phyloP scores from a whole-genome alignment of 768 basidiomycete species.

The Mycena polygramma region DNA sequence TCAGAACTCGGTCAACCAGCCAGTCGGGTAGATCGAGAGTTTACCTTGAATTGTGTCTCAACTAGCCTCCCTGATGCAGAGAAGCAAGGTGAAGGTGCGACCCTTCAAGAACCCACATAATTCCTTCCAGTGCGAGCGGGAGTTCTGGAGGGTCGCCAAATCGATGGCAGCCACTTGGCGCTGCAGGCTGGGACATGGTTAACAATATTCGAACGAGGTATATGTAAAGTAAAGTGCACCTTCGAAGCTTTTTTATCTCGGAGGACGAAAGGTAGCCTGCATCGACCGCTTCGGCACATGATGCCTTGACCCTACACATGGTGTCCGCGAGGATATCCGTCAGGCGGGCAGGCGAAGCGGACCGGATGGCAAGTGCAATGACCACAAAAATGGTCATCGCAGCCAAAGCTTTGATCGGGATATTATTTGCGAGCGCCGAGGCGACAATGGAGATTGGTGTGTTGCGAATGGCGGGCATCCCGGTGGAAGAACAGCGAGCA shows the following conservation, averaged over 20 bases:
- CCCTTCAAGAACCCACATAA: neutral
- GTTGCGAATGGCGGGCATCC: neutral
- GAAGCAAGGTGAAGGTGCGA: neutral
- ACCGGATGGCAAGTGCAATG: neutral
- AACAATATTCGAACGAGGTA: neutral
- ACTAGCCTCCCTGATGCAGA: conserved; percentile 5
- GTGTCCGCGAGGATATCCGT: neutral
- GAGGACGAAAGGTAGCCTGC: too few relatives aligned
- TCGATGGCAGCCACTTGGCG: conserved; percentile 1
- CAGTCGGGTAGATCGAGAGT: too few relatives aligned
- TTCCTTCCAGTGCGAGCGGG: neutral
- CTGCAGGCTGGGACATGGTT: neutral
- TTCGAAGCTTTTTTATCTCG: neutral
- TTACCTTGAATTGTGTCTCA: neutral
- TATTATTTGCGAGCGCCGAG: neutral
- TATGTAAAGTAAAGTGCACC: neutral
- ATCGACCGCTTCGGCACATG: too few relatives aligned
- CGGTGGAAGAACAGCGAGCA: too few relatives aligned
- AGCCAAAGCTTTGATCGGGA: neutral
- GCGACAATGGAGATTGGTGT: neutral
- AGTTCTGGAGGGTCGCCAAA: neutral
- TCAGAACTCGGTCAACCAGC: too few relatives aligned
- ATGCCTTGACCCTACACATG: neutral
- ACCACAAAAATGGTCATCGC: neutral
- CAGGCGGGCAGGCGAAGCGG: neutral